phyloP scores from a whole-genome alignment of 176 grass and related monocot genomes.

The Musa schizocarpa region DNA sequence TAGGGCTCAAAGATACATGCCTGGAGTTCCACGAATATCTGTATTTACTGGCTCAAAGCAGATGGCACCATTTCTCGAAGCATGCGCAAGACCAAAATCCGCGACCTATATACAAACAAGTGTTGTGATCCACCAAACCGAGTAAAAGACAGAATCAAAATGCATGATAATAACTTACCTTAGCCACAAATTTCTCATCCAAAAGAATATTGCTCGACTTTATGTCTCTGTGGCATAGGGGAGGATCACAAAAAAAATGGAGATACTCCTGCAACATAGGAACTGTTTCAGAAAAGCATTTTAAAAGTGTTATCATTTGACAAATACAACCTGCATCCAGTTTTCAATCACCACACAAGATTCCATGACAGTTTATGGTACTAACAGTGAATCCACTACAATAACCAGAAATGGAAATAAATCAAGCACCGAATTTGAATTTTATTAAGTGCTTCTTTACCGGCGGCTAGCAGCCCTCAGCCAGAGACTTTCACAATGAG shows the following conservation, averaged over 20 bases:
- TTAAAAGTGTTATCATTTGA: background rate
- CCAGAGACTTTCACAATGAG: too few species aligned
- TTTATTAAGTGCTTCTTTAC: background rate
- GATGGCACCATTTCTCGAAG: constrained; percentile 76
- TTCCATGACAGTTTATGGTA: background rate
- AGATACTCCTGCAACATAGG: constrained; percentile 71
- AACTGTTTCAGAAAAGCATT: background rate
- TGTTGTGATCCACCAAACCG: background rate
- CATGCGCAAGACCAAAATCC: constrained; percentile 96
- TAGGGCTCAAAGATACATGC: constrained; percentile 19
- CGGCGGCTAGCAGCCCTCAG: background rate
- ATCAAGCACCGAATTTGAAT: too few species aligned
- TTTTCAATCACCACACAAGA: background rate
- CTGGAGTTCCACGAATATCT: constrained; percentile 91
- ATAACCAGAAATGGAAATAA: background rate
- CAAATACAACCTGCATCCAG: background rate
- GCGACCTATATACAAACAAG: constrained; percentile 47
- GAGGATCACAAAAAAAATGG: constrained; percentile 97
- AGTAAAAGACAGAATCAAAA: background rate
- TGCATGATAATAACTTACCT: constrained; percentile 35
- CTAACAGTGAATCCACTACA: background rate
- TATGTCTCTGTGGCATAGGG: constrained; percentile 91
- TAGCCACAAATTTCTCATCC: constrained; percentile 85
- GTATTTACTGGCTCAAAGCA: constrained; percentile 91
- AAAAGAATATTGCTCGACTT: constrained; percentile 98